Percentiles rank a stretch among this genome's conserved stretches.
phyloP scores from a whole-genome alignment of 352 stramenopile species.

The Phytophthora cactorum region DNA sequence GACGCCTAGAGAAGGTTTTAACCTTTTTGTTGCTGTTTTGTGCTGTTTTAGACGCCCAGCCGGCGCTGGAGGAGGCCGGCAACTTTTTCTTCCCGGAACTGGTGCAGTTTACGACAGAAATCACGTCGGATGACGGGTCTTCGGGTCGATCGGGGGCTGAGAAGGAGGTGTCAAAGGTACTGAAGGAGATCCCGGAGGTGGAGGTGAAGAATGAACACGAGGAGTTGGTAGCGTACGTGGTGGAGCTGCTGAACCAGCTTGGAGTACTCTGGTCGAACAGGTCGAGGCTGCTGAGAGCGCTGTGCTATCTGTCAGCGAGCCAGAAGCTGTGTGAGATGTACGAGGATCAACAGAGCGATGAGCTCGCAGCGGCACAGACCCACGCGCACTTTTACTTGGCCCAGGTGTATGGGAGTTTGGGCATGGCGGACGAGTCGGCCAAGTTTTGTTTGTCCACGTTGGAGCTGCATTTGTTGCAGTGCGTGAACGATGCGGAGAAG shows the following conservation, averaged over 20 bases:
- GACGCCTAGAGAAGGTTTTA: not conserved
- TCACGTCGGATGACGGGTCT: slow-evolving; percentile 22
- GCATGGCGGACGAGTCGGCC: slow-evolving; percentile 56
- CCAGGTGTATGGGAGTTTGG: slow-evolving; percentile 66
- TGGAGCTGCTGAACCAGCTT: slow-evolving; percentile 64
- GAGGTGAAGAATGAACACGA: slow-evolving; percentile 20
- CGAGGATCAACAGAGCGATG: slow-evolving; percentile 6
- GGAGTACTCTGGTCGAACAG: slow-evolving; percentile 78
- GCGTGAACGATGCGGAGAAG: slow-evolving; percentile 8
- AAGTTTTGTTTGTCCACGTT: slow-evolving; percentile 71
- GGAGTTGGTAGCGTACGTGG: slow-evolving; percentile 27
- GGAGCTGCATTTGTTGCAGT: slow-evolving; percentile 54
- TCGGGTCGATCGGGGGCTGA: not conserved
- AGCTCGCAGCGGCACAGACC: slow-evolving; percentile 35
- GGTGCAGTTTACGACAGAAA: slow-evolving; percentile 33
- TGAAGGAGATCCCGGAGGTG: slow-evolving; percentile 30
- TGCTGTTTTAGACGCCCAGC: slow-evolving; percentile 53
- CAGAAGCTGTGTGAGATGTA: slow-evolving; percentile 27
- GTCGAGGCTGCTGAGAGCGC: slow-evolving; percentile 43
- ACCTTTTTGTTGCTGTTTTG: slow-evolving; percentile 2
- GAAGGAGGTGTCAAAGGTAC: slow-evolving; percentile 1
- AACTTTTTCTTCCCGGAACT: slow-evolving; percentile 51
- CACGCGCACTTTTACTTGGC: slow-evolving; percentile 78
- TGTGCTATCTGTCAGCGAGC: slow-evolving; percentile 64
- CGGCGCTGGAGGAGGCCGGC: slow-evolving; percentile 50